These are phyloP conservation scores for Aspergillus spinulosporus DNA, from an alignment of 2,329 filamentous ascomycete genomes.

Conservation along the genomic window DNA sequence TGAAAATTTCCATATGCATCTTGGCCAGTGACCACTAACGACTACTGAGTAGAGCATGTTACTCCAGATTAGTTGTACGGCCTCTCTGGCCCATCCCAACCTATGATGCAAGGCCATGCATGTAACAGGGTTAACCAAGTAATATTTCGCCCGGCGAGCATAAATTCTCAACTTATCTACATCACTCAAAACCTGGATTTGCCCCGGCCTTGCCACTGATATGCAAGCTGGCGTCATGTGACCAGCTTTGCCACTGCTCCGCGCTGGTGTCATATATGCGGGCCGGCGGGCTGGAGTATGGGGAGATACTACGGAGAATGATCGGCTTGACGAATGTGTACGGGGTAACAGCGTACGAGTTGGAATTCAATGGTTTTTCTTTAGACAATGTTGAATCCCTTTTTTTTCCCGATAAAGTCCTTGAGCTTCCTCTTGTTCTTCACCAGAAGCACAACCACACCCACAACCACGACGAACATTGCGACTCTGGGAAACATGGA, in stretches of 20 bases:
- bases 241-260: conserved; percentile 1
- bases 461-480: conserved; percentile 23
- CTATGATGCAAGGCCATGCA: neutral
- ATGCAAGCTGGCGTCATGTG: conserved; percentile 1
- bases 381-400: conserved; percentile 23
- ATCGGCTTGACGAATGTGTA: neutral
- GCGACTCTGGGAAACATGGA: conserved; percentile 21
- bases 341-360: neutral
- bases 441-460: conserved; percentile 22
- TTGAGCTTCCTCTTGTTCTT: conserved; percentile 13
- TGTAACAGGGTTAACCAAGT: neutral
- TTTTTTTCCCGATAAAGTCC: conserved; percentile 10
- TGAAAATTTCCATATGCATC: neutral
- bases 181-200: neutral
- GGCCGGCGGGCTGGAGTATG: neutral
- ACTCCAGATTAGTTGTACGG: neutral
- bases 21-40: no score
- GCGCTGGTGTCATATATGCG: neutral
- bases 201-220: neutral
- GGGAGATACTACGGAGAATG: neutral
- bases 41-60: neutral
- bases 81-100: neutral
- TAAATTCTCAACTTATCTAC: neutral
- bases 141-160: neutral
- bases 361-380: neutral